phyloP scores from a whole-genome alignment of 169 alveolate species.

The Plasmodium vivax region DNA sequence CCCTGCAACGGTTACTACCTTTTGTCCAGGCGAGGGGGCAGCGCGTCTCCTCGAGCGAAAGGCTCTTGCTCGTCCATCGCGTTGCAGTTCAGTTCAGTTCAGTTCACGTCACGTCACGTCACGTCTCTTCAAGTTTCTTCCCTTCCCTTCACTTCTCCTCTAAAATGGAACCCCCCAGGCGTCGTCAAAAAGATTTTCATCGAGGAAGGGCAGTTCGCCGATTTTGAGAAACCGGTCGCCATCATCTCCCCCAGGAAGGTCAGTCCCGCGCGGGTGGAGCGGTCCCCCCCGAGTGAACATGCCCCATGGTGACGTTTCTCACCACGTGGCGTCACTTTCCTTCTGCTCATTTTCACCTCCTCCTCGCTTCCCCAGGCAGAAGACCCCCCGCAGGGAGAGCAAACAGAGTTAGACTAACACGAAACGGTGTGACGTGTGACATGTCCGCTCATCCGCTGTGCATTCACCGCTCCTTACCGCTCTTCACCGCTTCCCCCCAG shows the following conservation, averaged over 20 bases:
- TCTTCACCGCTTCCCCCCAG: not conserved
- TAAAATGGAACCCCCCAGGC: constrained; percentile 3
- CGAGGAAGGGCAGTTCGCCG: constrained; percentile 61
- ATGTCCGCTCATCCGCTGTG: not conserved
- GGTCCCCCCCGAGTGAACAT: not conserved
- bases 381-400: not conserved
- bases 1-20: constrained; percentile 20
- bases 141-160: not conserved
- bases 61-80: not conserved
- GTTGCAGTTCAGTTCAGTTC: not conserved
- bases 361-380: constrained; percentile 1
- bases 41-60: not conserved
- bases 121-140: not conserved
- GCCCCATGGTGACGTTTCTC: not conserved
- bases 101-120: too few relatives aligned
- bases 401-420: not conserved
- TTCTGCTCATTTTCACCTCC: not conserved
- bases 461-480: not conserved
- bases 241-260: constrained; percentile 31
- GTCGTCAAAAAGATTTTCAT: constrained; percentile 24
- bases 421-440: not conserved
- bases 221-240: constrained; percentile 56
- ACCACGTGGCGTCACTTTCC: not conserved
- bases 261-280: not conserved
- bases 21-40: not conserved